Percentiles rank a stretch among this genome's conserved stretches.
These are phyloP conservation scores for Acrodontium crateriforme DNA, from an alignment of 2,329 filamentous ascomycete genomes.

Conservation along the genomic window DNA sequence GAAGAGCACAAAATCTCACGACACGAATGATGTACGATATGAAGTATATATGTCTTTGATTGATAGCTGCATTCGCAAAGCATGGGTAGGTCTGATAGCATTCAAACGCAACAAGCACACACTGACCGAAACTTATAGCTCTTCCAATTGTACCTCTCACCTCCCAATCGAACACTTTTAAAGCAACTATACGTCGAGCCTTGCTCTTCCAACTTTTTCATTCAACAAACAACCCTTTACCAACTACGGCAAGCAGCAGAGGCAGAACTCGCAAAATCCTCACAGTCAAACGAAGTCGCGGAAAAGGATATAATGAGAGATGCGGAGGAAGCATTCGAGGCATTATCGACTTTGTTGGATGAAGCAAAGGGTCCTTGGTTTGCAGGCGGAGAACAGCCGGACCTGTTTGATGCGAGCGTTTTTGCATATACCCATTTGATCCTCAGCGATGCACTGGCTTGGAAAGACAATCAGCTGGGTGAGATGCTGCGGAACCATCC, in stretches of 20 bases:
- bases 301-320: conserved; percentile 43
- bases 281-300: conserved; percentile 21
- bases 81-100: conserved; percentile 51
- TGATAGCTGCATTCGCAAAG: conserved; percentile 63
- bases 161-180: conserved; percentile 55
- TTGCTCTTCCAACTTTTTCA: conserved; percentile 45
- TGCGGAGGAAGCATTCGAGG: conserved; percentile 48
- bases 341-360: conserved; percentile 46
- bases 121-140: conserved; percentile 34
- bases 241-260: conserved; percentile 62
- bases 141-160: conserved; percentile 66
- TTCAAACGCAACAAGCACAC: no score
- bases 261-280: conserved; percentile 55
- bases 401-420: conserved; percentile 72
- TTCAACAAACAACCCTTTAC: conserved; percentile 48
- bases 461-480: conserved; percentile 49
- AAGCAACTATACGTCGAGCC: conserved; percentile 54
- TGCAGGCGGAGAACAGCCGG: conserved; percentile 44
- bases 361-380: conserved; percentile 44
- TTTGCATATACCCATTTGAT: conserved; percentile 83
- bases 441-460: conserved; percentile 48
- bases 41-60: conserved; percentile 70
- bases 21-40: conserved; percentile 42
- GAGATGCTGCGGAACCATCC: conserved; percentile 42
- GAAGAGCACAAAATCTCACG: conserved; percentile 20